Evolutionary conservation across 257 asterid species (phyloP).

Genomic region (Ligustrum vulgare): DNA sequence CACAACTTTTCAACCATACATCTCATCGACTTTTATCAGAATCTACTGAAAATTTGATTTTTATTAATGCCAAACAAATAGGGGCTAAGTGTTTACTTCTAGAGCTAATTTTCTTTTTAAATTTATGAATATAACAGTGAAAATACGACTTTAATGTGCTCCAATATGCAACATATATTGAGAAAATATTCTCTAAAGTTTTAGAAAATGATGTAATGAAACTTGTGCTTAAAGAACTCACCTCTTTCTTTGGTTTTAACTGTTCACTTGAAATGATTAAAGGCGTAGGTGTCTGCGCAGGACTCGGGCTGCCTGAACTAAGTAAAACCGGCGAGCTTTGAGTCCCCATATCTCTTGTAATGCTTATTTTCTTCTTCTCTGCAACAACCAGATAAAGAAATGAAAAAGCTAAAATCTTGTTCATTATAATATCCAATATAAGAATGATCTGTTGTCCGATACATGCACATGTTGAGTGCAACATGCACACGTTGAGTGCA

Average conservation of each 20-base stretch:
- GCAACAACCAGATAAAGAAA: neutral
- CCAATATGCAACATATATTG: too few species aligned
- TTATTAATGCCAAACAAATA: too few species aligned
- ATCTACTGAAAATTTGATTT: too few species aligned
- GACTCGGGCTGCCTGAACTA: constrained; percentile 48
- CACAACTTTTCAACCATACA: too few species aligned
- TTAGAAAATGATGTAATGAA: too few species aligned
- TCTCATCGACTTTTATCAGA: too few species aligned
- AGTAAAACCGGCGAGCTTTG: constrained; percentile 55
- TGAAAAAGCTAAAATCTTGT: neutral
- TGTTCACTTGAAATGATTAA: constrained; percentile 46
- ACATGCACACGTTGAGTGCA: too few species aligned
- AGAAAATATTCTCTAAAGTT: too few species aligned
- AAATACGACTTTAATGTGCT: too few species aligned
- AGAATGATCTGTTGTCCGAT: too few species aligned
- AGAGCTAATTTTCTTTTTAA: constrained; percentile 17
- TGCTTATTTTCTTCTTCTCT: constrained; percentile 44
- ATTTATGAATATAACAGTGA: too few species aligned
- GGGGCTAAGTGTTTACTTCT: neutral
- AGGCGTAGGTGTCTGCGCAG: constrained; percentile 45
- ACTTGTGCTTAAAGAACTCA: constrained; percentile 23
- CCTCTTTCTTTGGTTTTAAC: constrained; percentile 39
- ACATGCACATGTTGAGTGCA: too few species aligned
- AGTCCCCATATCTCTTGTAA: constrained; percentile 65
- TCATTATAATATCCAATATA: neutral